A percentile compares a stretch with the other conserved stretches of the same genome.
These are phyloP conservation scores for Saccharomycopsis olivae DNA, from an alignment of 805 yeast species.

Conservation along the genomic window DNA sequence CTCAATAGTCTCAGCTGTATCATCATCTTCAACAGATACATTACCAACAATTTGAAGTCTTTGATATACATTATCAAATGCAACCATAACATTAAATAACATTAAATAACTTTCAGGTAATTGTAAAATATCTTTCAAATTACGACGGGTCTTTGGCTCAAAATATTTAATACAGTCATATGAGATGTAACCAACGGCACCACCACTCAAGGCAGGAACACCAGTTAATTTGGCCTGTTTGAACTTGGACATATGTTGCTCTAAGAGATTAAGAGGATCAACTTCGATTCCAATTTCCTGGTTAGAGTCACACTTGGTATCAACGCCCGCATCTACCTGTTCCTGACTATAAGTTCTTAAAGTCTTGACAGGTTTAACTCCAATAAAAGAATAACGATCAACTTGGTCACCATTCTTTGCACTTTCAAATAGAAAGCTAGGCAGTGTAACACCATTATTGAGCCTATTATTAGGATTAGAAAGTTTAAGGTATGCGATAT, in stretches of 20 bases:
- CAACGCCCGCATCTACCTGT: no score
- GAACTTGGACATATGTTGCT: constrained; percentile 55
- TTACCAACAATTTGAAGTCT: constrained; percentile 86
- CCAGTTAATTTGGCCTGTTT: constrained; percentile 75
- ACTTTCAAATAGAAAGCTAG: constrained; percentile 75
- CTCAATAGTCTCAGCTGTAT: constrained; percentile 20
- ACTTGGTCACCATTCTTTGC: constrained; percentile 84
- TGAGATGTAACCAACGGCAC: constrained; percentile 92
- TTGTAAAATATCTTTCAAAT: constrained; percentile 64
- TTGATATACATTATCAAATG: constrained; percentile 90
- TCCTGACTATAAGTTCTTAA: constrained; percentile 44
- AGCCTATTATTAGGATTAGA: constrained; percentile 49
- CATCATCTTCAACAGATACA: constrained; percentile 36
- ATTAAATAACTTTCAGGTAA: constrained; percentile 89
- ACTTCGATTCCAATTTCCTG: constrained; percentile 33
- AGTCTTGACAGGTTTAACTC: constrained; percentile 71
- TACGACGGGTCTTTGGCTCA: constrained; percentile 80
- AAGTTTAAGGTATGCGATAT: constrained; percentile 78
- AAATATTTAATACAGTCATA: constrained; percentile 96
- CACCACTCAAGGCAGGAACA: constrained; percentile 78
- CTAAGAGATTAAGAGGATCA: constrained; percentile 73
- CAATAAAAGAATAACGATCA: constrained; percentile 86
- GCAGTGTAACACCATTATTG: constrained; percentile 33
- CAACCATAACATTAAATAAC: constrained; percentile 84
- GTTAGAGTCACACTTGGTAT: no score